Evolutionary conservation across 2,329 filamentous ascomycete genomes (phyloP).

Genomic region (Chaetomium sp.): DNA sequence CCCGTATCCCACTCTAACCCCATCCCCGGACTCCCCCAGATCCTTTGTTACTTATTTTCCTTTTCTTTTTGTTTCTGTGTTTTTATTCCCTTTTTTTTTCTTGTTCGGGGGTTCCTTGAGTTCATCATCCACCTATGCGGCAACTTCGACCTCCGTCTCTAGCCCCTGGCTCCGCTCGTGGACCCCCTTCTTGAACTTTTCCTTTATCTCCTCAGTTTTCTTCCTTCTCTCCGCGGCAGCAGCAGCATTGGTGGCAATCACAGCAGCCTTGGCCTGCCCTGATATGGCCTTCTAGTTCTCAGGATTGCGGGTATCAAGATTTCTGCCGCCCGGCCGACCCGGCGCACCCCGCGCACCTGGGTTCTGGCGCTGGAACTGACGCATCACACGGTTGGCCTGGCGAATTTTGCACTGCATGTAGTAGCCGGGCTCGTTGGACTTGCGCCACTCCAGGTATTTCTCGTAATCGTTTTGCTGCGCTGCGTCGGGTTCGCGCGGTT

Average conservation of each 20-base stretch:
- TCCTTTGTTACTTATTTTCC: too few relatives aligned
- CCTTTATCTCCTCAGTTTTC: slow-evolving; percentile 11
- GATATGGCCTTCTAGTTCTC: slow-evolving; percentile 18
- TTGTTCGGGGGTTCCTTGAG: background rate
- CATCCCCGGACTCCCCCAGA: too few relatives aligned
- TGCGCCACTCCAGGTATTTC: slow-evolving; percentile 43
- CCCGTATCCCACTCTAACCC: too few relatives aligned
- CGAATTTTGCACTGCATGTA: slow-evolving; percentile 40
- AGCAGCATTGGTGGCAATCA: slow-evolving; percentile 13
- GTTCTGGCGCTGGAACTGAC: slow-evolving; percentile 9
- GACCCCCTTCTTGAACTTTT: slow-evolving; percentile 20
- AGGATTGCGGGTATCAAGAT: background rate
- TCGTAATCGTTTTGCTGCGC: slow-evolving; percentile 41
- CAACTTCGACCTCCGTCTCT: background rate
- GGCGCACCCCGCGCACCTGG: background rate
- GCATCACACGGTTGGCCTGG: slow-evolving; percentile 31
- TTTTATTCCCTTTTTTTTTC: too few relatives aligned
- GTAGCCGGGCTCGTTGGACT: slow-evolving; percentile 42
- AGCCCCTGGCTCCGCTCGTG: slow-evolving; percentile 1
- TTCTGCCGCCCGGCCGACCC: too few relatives aligned
- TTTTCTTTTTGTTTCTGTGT: too few relatives aligned
- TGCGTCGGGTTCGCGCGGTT: slow-evolving; percentile 37
- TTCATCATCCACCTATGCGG: background rate
- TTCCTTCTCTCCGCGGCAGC: slow-evolving; percentile 15
- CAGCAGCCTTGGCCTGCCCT: slow-evolving; percentile 21